Conservation (phyloP, 768 basidiomycete species). For the Pholiota microspora region DNA sequence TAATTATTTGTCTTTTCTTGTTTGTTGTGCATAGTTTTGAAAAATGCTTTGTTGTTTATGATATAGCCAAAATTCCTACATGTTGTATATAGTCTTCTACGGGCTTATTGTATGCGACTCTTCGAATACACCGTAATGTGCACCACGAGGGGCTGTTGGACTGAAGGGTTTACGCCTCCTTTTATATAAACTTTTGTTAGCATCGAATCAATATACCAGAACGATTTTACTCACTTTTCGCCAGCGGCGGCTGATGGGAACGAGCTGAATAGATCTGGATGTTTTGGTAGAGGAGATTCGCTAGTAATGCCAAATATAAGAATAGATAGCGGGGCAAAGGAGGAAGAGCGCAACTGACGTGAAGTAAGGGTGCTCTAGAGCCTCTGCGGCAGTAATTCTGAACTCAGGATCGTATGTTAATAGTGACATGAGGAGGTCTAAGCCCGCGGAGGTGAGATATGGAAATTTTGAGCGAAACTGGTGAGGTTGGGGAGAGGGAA, state of each 20-base stretch:
- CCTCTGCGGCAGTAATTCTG: conserved; percentile 88
- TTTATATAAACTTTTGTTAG: conserved; percentile 1
- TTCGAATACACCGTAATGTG: conserved; percentile 62
- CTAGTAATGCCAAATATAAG: conserved; percentile 40
- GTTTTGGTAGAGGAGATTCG: conserved; percentile 93
- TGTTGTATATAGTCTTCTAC: conserved; percentile 18
- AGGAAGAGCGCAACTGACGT: conserved; percentile 44
- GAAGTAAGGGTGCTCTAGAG: conserved; percentile 90
- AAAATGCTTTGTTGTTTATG: background rate
- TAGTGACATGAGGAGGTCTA: conserved; percentile 79
- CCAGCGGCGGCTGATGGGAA: conserved; percentile 97
- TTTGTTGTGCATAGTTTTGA: background rate
- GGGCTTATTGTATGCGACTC: conserved; percentile 48
- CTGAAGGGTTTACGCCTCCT: conserved; percentile 80
- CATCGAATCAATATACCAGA: background rate
- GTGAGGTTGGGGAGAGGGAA: conserved; percentile 71
- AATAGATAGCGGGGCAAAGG: background rate
- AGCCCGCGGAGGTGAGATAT: conserved; percentile 77
- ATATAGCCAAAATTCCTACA: background rate
- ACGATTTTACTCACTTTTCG: conserved; percentile 65
- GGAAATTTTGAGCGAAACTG: conserved; percentile 86
- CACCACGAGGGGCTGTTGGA: conserved; percentile 79
- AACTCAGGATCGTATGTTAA: conserved; percentile 87
- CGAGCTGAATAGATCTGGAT: conserved; percentile 91
- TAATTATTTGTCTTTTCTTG: background rate